Evolutionary conservation across 805 yeast species (phyloP).

Genomic region (Wickerhamomyces silvicola): DNA sequence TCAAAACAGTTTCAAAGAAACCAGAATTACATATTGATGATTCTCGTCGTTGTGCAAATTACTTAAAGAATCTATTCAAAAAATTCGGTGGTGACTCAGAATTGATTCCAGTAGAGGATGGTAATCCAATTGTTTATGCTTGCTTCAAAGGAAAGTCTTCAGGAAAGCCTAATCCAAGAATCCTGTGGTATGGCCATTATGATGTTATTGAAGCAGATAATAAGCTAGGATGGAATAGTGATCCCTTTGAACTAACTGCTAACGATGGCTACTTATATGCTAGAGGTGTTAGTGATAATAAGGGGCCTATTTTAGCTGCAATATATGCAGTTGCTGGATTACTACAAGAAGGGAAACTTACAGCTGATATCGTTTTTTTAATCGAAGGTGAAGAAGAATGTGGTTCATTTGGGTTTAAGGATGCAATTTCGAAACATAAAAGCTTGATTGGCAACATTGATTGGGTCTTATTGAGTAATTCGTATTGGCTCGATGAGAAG

Average conservation of each 20-base stretch:
- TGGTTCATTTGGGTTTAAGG: constrained; percentile 81
- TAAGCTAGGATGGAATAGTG: constrained; percentile 60
- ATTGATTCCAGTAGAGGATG: constrained; percentile 65
- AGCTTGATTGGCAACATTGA: constrained; percentile 64
- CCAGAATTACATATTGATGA: constrained; percentile 69
- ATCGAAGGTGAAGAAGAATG: constrained; percentile 96
- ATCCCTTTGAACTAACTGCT: constrained; percentile 72
- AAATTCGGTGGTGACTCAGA: constrained; percentile 67
- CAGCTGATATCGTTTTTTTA: constrained; percentile 71
- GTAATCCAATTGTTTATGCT: constrained; percentile 84
- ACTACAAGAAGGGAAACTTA: constrained; percentile 41
- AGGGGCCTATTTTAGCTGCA: constrained; percentile 88
- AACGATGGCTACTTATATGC: constrained; percentile 83
- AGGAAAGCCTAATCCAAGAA: constrained; percentile 30
- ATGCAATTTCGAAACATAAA: constrained; percentile 48
- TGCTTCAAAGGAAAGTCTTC: constrained; percentile 45
- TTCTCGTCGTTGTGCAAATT: constrained; percentile 81
- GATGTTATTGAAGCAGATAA: constrained; percentile 83
- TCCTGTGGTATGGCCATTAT: constrained; percentile 92
- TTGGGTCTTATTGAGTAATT: constrained; percentile 85
- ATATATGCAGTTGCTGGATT: constrained; percentile 81
- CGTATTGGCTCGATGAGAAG: constrained; percentile 87
- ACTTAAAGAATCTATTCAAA: constrained; percentile 52
- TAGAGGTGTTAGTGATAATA: constrained; percentile 91
- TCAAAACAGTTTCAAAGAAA: constrained; percentile 69